Evolutionary conservation across 2,329 filamentous ascomycete species (phyloP).

Genomic region (Metarhizium anisopliae): DNA sequence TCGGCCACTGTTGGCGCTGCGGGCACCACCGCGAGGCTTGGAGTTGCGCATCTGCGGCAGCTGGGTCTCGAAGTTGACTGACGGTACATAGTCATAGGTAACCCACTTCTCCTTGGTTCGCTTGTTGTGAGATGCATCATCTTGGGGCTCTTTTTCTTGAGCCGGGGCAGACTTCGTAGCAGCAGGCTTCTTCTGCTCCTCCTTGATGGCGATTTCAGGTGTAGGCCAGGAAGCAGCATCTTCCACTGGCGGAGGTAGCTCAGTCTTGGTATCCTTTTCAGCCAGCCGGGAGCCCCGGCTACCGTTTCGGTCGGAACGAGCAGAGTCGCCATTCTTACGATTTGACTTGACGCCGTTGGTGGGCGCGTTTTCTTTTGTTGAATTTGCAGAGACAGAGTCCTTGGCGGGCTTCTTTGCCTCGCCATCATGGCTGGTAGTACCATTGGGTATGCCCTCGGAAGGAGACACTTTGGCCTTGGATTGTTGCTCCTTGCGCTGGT

Average conservation of each 20-base stretch:
- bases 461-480: slow-evolving; percentile 38
- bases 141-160: slow-evolving; percentile 56
- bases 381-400: slow-evolving; percentile 10
- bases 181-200: slow-evolving; percentile 61
- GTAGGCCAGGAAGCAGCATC: slow-evolving; percentile 86
- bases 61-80: slow-evolving; percentile 79
- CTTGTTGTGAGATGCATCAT: slow-evolving; percentile 34
- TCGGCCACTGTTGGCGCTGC: slow-evolving; percentile 30
- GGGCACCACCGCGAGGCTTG: slow-evolving; percentile 41
- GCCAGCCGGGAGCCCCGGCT: slow-evolving; percentile 37
- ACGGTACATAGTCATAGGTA: slow-evolving; percentile 71
- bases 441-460: slow-evolving; percentile 30
- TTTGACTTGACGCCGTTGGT: slow-evolving; percentile 31
- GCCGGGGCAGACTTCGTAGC: slow-evolving; percentile 49
- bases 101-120: slow-evolving; percentile 80
- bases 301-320: slow-evolving; percentile 31
- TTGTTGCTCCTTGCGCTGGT: slow-evolving; percentile 62
- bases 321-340: slow-evolving; percentile 32
- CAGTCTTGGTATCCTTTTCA: slow-evolving; percentile 31
- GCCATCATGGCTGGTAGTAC: slow-evolving; percentile 17
- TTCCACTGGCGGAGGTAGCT: slow-evolving; percentile 53
- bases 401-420: slow-evolving; percentile 35
- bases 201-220: slow-evolving; percentile 62
- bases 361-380: slow-evolving; percentile 15
- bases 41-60: slow-evolving; percentile 46